These are phyloP conservation scores for Coelastrella sp. DNA, from an alignment of 139 green algal species.

Conservation along the genomic window DNA sequence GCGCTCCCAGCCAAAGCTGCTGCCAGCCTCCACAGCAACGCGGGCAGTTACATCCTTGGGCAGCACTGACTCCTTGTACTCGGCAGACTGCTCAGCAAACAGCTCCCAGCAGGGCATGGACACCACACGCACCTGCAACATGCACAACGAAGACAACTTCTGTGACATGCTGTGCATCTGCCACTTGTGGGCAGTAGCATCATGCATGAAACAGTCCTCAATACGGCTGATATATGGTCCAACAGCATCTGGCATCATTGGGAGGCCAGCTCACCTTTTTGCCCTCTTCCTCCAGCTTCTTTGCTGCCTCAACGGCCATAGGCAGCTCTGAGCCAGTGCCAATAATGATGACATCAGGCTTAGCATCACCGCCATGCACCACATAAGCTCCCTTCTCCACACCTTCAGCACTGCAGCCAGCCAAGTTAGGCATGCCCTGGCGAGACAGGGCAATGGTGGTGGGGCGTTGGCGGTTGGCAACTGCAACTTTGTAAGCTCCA, in stretches of 20 bases:
- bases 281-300: constrained; percentile 83
- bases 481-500: constrained; percentile 92
- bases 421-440: constrained; percentile 97
- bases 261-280: constrained; percentile 72
- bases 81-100: constrained; percentile 92
- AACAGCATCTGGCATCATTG: not conserved
- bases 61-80: constrained; percentile 87
- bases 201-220: not conserved
- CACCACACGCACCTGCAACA: constrained; percentile 81
- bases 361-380: constrained; percentile 72
- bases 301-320: constrained; percentile 86
- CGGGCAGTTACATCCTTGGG: constrained; percentile 76
- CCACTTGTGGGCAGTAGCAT: not conserved
- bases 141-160: not conserved
- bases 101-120: constrained; percentile 98
- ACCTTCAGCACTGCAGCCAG: constrained; percentile 82
- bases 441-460: constrained; percentile 94
- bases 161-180: not conserved
- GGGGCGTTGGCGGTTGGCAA: constrained; percentile 82
- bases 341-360: constrained; percentile 96
- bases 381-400: constrained; percentile 93
- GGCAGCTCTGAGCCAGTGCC: constrained; percentile 95
- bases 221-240: not conserved
- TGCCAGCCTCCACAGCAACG: constrained; percentile 94
- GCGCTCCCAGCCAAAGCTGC: constrained; percentile 93